Percentiles rank a stretch among this genome's conserved stretches.
These are phyloP conservation scores for Eucalyptus pauciflora DNA, from an alignment of 345 rosid species.

Conservation along the genomic window DNA sequence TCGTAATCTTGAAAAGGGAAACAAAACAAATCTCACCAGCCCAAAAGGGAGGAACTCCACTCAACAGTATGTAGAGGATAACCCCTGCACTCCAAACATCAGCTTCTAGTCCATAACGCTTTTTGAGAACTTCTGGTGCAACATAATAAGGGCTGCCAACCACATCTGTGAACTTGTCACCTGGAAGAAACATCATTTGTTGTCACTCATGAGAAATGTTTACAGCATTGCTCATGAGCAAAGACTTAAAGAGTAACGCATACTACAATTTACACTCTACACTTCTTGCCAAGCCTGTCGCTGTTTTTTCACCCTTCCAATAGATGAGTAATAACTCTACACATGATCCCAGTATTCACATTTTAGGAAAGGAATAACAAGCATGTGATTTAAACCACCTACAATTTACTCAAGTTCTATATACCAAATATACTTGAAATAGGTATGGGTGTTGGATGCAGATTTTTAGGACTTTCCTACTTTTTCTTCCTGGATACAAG, in stretches of 20 bases:
- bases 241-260: not conserved
- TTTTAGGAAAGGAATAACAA: not conserved
- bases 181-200: not conserved
- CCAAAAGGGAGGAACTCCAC: conserved; percentile 47
- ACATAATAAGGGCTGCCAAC: conserved; percentile 45
- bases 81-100: conserved; percentile 51
- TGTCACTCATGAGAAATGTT: not conserved
- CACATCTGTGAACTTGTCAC: conserved; percentile 26
- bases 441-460: not conserved
- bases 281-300: not conserved
- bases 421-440: not conserved
- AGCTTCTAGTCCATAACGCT: conserved; percentile 29
- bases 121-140: conserved; percentile 36
- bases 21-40: conserved; percentile 12
- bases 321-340: not conserved
- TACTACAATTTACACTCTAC: not conserved
- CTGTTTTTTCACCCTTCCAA: not conserved
- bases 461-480: not conserved
- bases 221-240: not conserved
- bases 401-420: not conserved
- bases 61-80: conserved; percentile 28
- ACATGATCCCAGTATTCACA: not conserved
- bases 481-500: not conserved
- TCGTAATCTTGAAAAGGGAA: not conserved
- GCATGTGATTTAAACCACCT: not conserved